A percentile compares a stretch with the other conserved stretches of the same genome.
phyloP scores from a whole-genome alignment of 2,329 filamentous ascomycete genomes.

The Sporothrix curviconia region DNA sequence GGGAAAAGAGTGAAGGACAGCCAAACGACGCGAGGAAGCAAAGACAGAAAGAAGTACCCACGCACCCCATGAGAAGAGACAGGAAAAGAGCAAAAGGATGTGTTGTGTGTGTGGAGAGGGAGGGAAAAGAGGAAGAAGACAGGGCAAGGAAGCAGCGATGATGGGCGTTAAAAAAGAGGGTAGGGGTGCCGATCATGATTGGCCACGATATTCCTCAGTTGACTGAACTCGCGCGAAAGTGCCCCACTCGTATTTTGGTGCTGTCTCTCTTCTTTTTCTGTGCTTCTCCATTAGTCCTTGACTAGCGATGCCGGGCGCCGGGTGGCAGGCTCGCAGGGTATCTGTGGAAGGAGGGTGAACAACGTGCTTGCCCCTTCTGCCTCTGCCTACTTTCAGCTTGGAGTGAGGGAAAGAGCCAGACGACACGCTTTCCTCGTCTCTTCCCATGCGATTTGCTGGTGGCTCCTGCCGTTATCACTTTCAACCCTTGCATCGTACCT shows the following conservation, averaged over 20 bases:
- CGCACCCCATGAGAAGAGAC: background rate
- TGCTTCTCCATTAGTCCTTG: background rate
- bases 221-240: background rate
- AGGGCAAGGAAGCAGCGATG: background rate
- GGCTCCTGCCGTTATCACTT: constrained; percentile 4
- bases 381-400: background rate
- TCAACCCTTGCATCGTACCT: background rate
- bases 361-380: background rate
- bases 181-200: constrained; percentile 1
- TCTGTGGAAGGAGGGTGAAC: too few species aligned
- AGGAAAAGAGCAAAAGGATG: constrained; percentile 2
- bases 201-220: background rate
- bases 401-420: background rate
- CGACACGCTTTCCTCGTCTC: background rate
- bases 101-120: constrained; percentile 10
- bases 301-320: background rate
- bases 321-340: too few species aligned
- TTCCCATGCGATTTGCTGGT: background rate
- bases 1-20: background rate
- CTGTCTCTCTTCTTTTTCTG: background rate
- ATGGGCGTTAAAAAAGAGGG: constrained; percentile 9
- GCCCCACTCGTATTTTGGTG: constrained; percentile 3
- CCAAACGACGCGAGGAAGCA: background rate
- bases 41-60: background rate
- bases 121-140: background rate